Evolutionary conservation across 2,329 filamentous ascomycete genomes (phyloP).

Genomic region (Aurifilum marmelostoma): DNA sequence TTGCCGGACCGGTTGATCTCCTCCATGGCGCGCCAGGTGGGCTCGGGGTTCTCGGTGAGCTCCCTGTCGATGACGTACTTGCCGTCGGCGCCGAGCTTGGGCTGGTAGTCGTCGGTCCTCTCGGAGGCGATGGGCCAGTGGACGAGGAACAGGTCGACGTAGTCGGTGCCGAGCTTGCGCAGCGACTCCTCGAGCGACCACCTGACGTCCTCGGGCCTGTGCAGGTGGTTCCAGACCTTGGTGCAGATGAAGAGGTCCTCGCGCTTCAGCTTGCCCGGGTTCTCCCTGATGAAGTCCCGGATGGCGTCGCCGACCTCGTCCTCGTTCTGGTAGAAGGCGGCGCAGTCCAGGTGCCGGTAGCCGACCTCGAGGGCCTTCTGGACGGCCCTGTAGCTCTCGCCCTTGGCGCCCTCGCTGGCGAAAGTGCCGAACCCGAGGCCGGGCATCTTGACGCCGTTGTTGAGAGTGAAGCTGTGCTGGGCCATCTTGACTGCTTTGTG

Average conservation of each 20-base stretch:
- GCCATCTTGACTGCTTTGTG: slow-evolving; percentile 31
- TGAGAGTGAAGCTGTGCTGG: slow-evolving; percentile 46
- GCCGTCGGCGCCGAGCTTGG: slow-evolving; percentile 50
- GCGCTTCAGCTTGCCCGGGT: slow-evolving; percentile 50
- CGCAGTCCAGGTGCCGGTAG: slow-evolving; percentile 70
- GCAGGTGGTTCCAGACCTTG: slow-evolving; percentile 72
- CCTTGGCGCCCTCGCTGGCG: slow-evolving; percentile 64
- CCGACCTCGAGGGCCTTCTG: slow-evolving; percentile 63
- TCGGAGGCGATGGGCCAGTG: slow-evolving; percentile 53
- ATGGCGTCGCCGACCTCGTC: slow-evolving; percentile 61
- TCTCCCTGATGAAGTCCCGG: slow-evolving; percentile 46
- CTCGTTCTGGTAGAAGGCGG: slow-evolving; percentile 73
- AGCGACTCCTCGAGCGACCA: slow-evolving; percentile 54
- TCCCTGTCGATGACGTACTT: slow-evolving; percentile 57
- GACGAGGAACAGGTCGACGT: slow-evolving; percentile 64
- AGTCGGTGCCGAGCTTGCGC: slow-evolving; percentile 54
- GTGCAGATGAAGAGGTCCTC: slow-evolving; percentile 65
- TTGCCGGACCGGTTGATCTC: slow-evolving; percentile 57
- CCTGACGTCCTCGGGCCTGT: slow-evolving; percentile 61
- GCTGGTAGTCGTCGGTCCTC: slow-evolving; percentile 45
- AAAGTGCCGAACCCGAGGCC: slow-evolving; percentile 69
- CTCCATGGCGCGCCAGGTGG: slow-evolving; percentile 67
- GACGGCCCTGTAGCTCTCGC: slow-evolving; percentile 66
- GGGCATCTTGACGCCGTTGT: slow-evolving; percentile 61
- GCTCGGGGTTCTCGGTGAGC: slow-evolving; percentile 67